These are phyloP conservation scores for Phanerochaete carnosa DNA, from an alignment of 768 basidiomycete genomes.

Conservation along the genomic window DNA sequence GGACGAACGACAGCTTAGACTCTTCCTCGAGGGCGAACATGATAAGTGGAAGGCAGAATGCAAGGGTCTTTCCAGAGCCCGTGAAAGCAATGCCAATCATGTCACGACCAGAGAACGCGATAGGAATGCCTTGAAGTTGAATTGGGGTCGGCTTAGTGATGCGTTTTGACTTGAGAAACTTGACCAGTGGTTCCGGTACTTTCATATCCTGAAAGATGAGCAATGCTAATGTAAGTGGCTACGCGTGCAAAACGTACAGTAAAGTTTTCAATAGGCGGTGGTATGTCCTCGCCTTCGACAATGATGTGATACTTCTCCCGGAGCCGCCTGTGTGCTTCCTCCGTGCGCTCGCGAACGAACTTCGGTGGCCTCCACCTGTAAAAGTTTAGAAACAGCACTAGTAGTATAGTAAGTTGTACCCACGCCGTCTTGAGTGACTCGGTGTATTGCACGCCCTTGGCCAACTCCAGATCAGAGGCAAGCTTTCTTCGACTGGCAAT, in stretches of 20 bases:
- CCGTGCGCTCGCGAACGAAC: constrained; percentile 69
- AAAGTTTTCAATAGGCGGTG: constrained; percentile 91
- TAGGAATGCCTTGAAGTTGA: constrained; percentile 94
- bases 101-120: constrained; percentile 95
- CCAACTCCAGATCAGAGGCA: constrained; percentile 89
- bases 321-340: constrained; percentile 67
- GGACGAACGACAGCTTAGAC: constrained; percentile 79
- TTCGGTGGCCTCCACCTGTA: constrained; percentile 84
- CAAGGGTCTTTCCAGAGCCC: constrained; percentile 97
- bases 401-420: constrained; percentile 23
- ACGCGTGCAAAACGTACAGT: constrained; percentile 39
- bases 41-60: constrained; percentile 95
- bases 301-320: constrained; percentile 93
- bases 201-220: constrained; percentile 82
- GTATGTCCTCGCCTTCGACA: constrained; percentile 90
- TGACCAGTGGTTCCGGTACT: constrained; percentile 82
- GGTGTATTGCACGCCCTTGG: constrained; percentile 88
- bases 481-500: constrained; percentile 89
- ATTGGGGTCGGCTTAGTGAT: constrained; percentile 92
- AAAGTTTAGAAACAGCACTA: not conserved
- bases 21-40: constrained; percentile 97
- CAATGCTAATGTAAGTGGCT: not conserved
- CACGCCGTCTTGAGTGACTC: constrained; percentile 83
- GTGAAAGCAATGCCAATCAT: constrained; percentile 99
- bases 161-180: constrained; percentile 79